Evolutionary conservation across 768 basidiomycete genomes (phyloP).

Genomic region (Clavaria fumosa): DNA sequence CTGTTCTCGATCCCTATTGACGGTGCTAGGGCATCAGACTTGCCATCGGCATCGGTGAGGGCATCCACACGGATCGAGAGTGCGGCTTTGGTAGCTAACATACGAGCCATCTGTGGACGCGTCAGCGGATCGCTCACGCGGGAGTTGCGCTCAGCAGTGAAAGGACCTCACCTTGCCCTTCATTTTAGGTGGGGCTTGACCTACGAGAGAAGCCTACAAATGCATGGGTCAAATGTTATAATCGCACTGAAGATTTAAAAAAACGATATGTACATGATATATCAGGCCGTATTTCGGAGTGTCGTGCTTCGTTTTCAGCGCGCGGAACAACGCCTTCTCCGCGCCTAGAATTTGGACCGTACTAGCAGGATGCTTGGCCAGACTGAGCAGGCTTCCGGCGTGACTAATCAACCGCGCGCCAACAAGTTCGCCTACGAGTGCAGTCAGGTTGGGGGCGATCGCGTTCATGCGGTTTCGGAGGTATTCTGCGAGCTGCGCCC

Average conservation of each 20-base stretch:
- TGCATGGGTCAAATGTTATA: too few relatives aligned
- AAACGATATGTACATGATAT: slow-evolving; percentile 60
- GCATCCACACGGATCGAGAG: slow-evolving; percentile 97
- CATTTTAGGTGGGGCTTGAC: slow-evolving; percentile 92
- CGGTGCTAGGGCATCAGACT: slow-evolving; percentile 68
- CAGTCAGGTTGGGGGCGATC: slow-evolving; percentile 93
- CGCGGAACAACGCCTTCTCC: slow-evolving; percentile 95
- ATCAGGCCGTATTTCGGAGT: slow-evolving; percentile 99
- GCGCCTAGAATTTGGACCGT: slow-evolving; percentile 98
- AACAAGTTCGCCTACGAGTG: slow-evolving; percentile 82
- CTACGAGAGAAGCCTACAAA: slow-evolving; percentile 80
- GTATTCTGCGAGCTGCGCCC: slow-evolving; percentile 90
- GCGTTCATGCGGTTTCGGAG: slow-evolving; percentile 96
- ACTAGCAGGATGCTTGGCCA: slow-evolving; percentile 95
- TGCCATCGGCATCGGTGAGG: slow-evolving; percentile 81
- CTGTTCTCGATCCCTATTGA: slow-evolving; percentile 89
- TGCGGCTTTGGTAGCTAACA: slow-evolving; percentile 98
- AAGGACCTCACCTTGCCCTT: slow-evolving; percentile 69
- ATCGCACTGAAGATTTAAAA: too few relatives aligned
- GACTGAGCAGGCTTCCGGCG: slow-evolving; percentile 85
- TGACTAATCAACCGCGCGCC: slow-evolving; percentile 90
- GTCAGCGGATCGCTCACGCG: background rate
- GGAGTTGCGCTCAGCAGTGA: background rate
- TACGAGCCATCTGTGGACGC: slow-evolving; percentile 76
- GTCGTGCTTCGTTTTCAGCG: slow-evolving; percentile 97